A percentile compares a stretch with the other conserved stretches of the same genome.
Evolutionary conservation across 345 rosid genomes (phyloP).

Genomic region (Rhodamnia rubescens): DNA sequence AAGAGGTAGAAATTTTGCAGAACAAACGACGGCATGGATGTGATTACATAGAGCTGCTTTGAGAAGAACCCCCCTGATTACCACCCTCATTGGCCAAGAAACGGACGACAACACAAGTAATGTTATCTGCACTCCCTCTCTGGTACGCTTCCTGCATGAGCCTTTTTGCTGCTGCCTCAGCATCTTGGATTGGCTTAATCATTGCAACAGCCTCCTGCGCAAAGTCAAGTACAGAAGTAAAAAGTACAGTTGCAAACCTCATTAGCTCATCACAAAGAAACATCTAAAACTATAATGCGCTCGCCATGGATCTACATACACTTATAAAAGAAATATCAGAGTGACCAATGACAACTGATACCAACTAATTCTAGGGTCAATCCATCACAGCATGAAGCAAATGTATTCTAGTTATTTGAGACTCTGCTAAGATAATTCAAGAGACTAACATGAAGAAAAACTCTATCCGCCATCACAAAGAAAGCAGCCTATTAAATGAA

Average conservation of each 20-base stretch:
- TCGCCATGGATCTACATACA: neutral
- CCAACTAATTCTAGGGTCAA: neutral
- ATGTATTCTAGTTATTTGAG: neutral
- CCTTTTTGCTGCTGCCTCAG: constrained; percentile 84
- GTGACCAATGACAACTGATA: neutral
- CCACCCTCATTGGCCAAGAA: constrained; percentile 48
- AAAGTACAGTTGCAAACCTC: neutral
- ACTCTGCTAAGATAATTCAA: neutral
- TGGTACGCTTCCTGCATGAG: constrained; percentile 87
- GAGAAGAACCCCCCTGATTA: constrained; percentile 33
- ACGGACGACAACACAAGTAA: constrained; percentile 89
- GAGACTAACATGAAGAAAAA: neutral
- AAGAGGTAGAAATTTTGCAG: neutral
- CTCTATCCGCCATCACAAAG: neutral
- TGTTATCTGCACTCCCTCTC: constrained; percentile 97
- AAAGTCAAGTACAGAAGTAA: neutral
- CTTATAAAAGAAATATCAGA: neutral
- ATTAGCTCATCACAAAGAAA: neutral
- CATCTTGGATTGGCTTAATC: constrained; percentile 64
- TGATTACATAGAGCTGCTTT: neutral
- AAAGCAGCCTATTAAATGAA: neutral
- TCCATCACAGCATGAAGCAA: neutral
- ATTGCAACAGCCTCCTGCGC: constrained; percentile 85
- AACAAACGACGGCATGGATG: no score
- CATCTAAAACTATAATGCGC: neutral